These are phyloP conservation scores for Murraya paniculata DNA, from an alignment of 345 rosid species.

Conservation along the genomic window DNA sequence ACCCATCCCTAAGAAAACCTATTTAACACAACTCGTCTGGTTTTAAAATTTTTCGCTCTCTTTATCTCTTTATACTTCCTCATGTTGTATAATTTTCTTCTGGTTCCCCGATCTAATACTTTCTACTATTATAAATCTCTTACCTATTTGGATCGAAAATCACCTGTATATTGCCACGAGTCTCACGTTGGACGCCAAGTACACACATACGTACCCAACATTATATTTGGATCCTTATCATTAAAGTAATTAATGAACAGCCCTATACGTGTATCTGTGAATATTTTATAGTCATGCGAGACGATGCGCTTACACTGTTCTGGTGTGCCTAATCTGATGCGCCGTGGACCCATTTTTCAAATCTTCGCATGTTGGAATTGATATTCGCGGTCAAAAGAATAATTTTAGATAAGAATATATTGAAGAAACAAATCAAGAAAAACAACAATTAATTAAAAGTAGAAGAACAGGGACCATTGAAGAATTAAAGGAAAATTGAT, in stretches of 20 bases:
- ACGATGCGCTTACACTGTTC: background rate
- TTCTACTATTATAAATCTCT: no score
- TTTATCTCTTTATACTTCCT: no score
- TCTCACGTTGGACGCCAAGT: no score
- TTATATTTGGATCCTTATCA: background rate
- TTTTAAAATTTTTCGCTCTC: no score
- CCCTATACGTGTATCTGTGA: no score
- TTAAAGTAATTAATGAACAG: background rate
- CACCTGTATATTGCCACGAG: no score
- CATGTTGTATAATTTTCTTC: no score
- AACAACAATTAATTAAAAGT: background rate
- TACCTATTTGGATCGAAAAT: no score
- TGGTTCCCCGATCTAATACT: no score
- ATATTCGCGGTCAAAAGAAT: slow-evolving; percentile 3
- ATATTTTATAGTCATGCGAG: background rate
- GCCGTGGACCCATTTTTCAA: background rate
- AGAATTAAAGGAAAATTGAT: background rate
- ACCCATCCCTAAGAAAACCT: no score
- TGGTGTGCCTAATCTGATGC: slow-evolving; percentile 15
- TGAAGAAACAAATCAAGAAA: background rate
- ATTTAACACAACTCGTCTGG: no score
- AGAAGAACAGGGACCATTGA: background rate
- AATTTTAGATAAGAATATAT: background rate
- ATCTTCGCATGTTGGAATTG: background rate
- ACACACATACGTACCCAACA: no score